A percentile compares a stretch with the other conserved stretches of the same genome.
phyloP scores from a whole-genome alignment of 805 yeast species.

The Candida nanaspora region DNA sequence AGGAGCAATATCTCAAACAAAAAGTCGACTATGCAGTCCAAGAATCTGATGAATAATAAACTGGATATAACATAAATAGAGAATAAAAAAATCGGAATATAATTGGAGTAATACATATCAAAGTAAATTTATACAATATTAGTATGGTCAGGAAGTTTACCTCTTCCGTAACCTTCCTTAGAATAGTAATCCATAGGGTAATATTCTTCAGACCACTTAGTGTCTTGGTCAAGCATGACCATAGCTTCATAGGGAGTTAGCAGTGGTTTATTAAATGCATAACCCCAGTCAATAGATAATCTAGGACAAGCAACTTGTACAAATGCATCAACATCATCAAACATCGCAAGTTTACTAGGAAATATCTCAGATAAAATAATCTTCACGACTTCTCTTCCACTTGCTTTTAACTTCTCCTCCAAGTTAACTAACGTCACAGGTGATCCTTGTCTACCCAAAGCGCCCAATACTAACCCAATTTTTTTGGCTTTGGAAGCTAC shows the following conservation, averaged over 20 bases:
- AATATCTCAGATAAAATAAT: constrained; percentile 88
- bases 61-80: neutral
- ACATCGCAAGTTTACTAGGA: constrained; percentile 86
- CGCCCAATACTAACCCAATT: constrained; percentile 84
- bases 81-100: constrained; percentile 1
- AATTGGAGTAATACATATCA: constrained; percentile 9
- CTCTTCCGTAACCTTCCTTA: constrained; percentile 87
- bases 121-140: constrained; percentile 2
- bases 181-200: constrained; percentile 97
- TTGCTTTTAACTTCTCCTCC: constrained; percentile 42
- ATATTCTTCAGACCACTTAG: constrained; percentile 50
- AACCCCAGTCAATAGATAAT: constrained; percentile 96
- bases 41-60: neutral
- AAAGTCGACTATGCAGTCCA: constrained; percentile 5
- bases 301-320: constrained; percentile 98
- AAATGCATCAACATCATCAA: constrained; percentile 90
- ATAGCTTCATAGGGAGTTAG: constrained; percentile 94
- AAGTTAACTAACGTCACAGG: constrained; percentile 65
- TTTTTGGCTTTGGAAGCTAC: constrained; percentile 54
- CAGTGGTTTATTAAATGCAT: constrained; percentile 87
- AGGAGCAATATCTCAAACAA: constrained; percentile 25
- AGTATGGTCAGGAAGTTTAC: constrained; percentile 51
- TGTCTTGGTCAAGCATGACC: constrained; percentile 75
- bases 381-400: constrained; percentile 66
- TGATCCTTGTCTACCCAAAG: constrained; percentile 93